These are phyloP conservation scores for Paramecium bursaria DNA, from an alignment of 73 alveolate genomes.

Conservation along the genomic window DNA sequence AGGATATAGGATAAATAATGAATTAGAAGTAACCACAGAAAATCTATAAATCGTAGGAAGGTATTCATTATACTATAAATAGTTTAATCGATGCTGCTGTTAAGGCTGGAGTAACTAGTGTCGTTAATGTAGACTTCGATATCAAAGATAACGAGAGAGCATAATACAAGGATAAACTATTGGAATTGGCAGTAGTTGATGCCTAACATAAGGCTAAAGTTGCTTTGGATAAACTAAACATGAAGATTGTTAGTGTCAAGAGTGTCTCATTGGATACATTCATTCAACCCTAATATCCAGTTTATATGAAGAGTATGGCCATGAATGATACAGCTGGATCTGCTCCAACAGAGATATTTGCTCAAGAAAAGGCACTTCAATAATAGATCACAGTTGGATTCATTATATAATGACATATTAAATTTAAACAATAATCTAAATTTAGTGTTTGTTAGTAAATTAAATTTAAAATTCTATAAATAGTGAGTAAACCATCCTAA, in stretches of 20 bases:
- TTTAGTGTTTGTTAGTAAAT: no score
- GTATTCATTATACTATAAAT: no score
- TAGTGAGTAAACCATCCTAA: no score
- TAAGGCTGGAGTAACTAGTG: slow-evolving; percentile 24
- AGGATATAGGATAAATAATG: neutral
- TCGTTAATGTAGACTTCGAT: slow-evolving; percentile 17
- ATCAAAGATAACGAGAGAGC: slow-evolving; percentile 32
- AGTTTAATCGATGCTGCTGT: slow-evolving; percentile 47
- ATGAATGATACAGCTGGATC: neutral
- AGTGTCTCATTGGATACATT: neutral
- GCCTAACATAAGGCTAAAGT: slow-evolving; percentile 52
- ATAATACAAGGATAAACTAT: slow-evolving; percentile 9
- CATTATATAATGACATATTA: no score
- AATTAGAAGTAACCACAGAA: neutral
- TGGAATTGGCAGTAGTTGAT: slow-evolving; percentile 20
- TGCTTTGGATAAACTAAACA: neutral
- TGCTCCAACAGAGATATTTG: slow-evolving; percentile 55
- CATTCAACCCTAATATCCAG: neutral
- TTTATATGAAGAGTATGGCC: neutral
- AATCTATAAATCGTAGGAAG: slow-evolving; percentile 35
- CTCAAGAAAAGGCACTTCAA: slow-evolving; percentile 1
- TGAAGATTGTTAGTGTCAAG: slow-evolving; percentile 32
- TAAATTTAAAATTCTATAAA: no score
- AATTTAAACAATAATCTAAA: no score
- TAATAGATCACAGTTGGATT: slow-evolving; percentile 45